Evolutionary conservation across 2,329 filamentous ascomycete genomes (phyloP).

Genomic region (Plectosphaerella plurivora): DNA sequence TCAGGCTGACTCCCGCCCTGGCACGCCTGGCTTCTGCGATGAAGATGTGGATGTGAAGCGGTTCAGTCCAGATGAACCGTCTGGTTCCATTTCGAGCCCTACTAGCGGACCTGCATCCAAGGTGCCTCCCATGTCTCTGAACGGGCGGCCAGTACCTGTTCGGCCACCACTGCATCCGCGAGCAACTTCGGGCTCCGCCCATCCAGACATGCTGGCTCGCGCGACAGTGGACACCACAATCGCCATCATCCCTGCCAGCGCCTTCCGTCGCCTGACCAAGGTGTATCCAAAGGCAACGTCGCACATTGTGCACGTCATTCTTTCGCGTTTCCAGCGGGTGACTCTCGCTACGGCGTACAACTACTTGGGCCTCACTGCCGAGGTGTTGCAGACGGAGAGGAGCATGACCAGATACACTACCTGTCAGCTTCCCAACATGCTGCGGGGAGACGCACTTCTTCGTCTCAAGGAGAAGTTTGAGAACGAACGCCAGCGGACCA

Average conservation of each 20-base stretch:
- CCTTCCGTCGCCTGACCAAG: constrained; percentile 85
- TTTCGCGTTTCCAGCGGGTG: constrained; percentile 90
- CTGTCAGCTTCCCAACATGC: constrained; percentile 85
- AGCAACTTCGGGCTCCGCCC: constrained; percentile 66
- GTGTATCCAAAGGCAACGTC: constrained; percentile 95
- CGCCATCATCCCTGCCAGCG: constrained; percentile 94
- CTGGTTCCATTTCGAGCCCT: neutral
- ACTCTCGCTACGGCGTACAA: constrained; percentile 92
- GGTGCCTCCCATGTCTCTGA: constrained; percentile 71
- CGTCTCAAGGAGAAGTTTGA: constrained; percentile 91
- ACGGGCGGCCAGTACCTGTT: constrained; percentile 10
- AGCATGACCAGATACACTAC: constrained; percentile 91
- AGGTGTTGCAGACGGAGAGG: constrained; percentile 88
- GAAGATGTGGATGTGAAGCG: constrained; percentile 8
- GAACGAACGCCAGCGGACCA: constrained; percentile 76
- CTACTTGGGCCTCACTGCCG: constrained; percentile 86
- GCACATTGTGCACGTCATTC: constrained; percentile 95
- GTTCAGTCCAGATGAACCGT: neutral
- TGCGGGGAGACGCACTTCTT: constrained; percentile 77
- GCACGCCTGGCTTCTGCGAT: constrained; percentile 4
- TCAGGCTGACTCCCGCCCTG: constrained; percentile 8
- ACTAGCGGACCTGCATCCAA: constrained; percentile 27
- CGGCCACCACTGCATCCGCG: constrained; percentile 39
- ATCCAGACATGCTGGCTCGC: constrained; percentile 95
- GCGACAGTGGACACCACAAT: constrained; percentile 97